Base-by-base conservation (phyloP, 2,329 filamentous ascomycete species). In the Pseudopithomyces maydicus region DNA sequence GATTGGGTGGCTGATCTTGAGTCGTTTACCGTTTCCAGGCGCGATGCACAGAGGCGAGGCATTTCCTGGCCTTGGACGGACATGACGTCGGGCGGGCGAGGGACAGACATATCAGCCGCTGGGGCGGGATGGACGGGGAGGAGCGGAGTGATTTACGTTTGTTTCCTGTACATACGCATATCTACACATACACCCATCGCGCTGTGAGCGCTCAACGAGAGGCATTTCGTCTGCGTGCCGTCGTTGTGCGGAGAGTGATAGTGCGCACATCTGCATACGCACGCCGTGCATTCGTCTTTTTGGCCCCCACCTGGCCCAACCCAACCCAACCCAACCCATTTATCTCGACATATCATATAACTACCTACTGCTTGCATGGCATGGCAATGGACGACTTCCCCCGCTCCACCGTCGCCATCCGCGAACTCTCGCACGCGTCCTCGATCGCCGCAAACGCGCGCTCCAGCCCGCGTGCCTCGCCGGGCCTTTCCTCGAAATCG, bases 41-140 rank as follows among this genome's bases (percentile, higher is more conserved):
- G 39, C 19, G 44, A 43, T 48, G 39, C 44, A 54, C 44, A 54
- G 49, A 43, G 52, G n/a, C 19, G 23, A 17, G 26, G 26, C 26
- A 29, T n/a, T n/a, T n/a, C 26, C 17, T 7, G 32, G 17, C 43
- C 36, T 29, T 19, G 26, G 36, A n/a, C 20, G 26, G 36, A n/a
- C 20, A 49, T 54, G 52, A 54, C 52, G 52, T 54, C 43, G 52
- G 7, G 35, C 6, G n/a, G n/a, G n/a, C n/a, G n/a, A n/a, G n/a
- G n/a, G n/a, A n/a, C n/a, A n/a, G n/a, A n/a, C n/a, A n/a, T n/a
- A n/a, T n/a, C n/a, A n/a, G n/a, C n/a, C n/a, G n/a, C n/a, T n/a
- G n/a, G n/a, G n/a, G n/a, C n/a, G n/a, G n/a, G n/a, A n/a, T n/a
- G n/a, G n/a, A n/a, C n/a, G n/a, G n/a, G n/a, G n/a, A n/a, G n/a